These are phyloP conservation scores for Neurospora sp. DNA, from an alignment of 495 filamentous ascomycete genomes.

Conservation along the genomic window DNA sequence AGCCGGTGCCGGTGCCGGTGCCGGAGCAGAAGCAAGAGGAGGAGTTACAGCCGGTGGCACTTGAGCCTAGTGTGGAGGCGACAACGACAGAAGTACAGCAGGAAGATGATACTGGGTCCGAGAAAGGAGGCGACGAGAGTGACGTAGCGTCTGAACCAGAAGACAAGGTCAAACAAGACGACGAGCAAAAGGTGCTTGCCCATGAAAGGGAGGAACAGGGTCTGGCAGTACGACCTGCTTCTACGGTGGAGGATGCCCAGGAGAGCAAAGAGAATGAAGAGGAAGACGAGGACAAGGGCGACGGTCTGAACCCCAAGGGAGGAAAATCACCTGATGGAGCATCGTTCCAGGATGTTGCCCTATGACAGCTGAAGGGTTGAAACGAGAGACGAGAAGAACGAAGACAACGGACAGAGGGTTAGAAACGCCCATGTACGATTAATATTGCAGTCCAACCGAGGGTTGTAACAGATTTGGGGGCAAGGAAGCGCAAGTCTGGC, in stretches of 20 bases:
- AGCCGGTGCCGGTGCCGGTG: not conserved
- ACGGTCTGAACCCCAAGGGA: conserved; percentile 16
- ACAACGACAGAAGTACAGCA: conserved; percentile 15
- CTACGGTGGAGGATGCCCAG: conserved; percentile 21
- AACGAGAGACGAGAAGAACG: not conserved
- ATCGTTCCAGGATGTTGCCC: conserved; percentile 45
- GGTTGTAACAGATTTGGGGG: not conserved
- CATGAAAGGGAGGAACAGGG: conserved; percentile 44
- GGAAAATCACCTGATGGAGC: conserved; percentile 33
- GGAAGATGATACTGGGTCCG: conserved; percentile 11
- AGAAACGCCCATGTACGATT: not conserved
- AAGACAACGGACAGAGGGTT: not conserved
- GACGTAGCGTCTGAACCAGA: conserved; percentile 19
- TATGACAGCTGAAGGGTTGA: conserved; percentile 18
- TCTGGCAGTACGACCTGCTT: conserved; percentile 32
- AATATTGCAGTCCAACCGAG: not conserved
- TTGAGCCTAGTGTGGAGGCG: conserved; percentile 14
- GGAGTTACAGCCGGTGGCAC: conserved; percentile 2
- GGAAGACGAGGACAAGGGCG: conserved; percentile 25
- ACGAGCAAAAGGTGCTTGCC: conserved; percentile 47
- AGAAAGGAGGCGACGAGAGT: conserved; percentile 14
- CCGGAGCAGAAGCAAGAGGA: not conserved
- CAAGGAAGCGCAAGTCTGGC: not conserved
- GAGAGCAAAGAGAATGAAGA: conserved; percentile 26
- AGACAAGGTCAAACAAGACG: conserved; percentile 25